Base-by-base conservation (phyloP, 2,329 filamentous ascomycete genomes). In the Trichophaea hybrida region DNA sequence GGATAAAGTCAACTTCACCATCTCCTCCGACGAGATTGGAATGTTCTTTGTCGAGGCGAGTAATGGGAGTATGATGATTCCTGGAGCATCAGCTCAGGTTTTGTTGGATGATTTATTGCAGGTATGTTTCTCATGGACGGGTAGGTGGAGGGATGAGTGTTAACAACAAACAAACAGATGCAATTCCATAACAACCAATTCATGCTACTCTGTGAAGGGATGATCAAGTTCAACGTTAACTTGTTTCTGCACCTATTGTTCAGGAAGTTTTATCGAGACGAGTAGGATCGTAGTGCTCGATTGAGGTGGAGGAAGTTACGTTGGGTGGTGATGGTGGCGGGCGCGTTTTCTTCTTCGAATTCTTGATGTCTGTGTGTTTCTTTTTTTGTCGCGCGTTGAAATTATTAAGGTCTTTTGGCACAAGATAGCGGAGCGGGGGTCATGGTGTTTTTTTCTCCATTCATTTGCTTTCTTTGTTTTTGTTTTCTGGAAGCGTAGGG, bases 171-270 rank as follows among this genome's bases (percentile, higher is more conserved):
- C 13, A 38, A 10, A 44, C 57, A 96, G 74, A 91, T 93, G 55
- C 94, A 98, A 74, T 98, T 96, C 72, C 93, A 97, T 73, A 89
- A 93, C 67, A 87, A 89, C 69, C 89, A 96, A 74, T 95, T 94
- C 72, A 90, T 97, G 81, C 89, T 88, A 69, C 77, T 97, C 62
- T 98, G 98, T 69, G 88, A 94, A 71, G 84, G 84, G 58, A 80
- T 79, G 64, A 78, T 96, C 70, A 84, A 86, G 73, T 80, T 98
- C 70, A 97, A 97, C 73, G 93, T 98, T 69, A 98, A 98, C 75
- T 73, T 98, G 70, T 82, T 98, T 74, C 77, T 98, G 77, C 93
- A 98, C 78, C 77, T 97, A 73, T 80, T 98, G 67, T 97, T 97
- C 78, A 94, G 94, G 80, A 98, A 98, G 78, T 98, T 98, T 73